Conservation (phyloP, 768 basidiomycete genomes). For the Gautieria morchelliformis region DNA sequence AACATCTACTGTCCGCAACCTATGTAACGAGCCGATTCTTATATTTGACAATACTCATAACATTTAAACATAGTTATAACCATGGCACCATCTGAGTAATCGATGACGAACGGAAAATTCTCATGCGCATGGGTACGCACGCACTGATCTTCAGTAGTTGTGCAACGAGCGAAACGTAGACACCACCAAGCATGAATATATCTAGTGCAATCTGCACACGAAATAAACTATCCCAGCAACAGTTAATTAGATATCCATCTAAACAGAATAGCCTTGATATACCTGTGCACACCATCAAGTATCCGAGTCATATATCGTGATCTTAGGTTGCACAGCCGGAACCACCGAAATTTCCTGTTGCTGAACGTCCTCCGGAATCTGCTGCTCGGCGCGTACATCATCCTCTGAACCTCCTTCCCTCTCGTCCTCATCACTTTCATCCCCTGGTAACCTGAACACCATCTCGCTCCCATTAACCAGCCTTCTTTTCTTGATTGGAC, state of each 20-base stretch:
- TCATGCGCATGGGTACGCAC: too few species aligned
- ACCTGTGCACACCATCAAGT: neutral
- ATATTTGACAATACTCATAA: too few species aligned
- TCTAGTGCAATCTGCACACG: too few species aligned
- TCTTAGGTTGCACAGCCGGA: neutral
- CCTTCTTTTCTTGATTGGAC: constrained; percentile 68
- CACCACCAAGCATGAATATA: too few species aligned
- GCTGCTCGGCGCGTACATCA: neutral
- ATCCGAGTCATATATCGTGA: constrained; percentile 8
- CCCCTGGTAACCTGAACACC: constrained; percentile 43
- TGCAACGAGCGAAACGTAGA: too few species aligned
- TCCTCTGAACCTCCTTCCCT: constrained; percentile 8
- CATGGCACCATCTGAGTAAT: too few species aligned
- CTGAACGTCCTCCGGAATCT: neutral
- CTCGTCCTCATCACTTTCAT: constrained; percentile 33
- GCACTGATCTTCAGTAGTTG: too few species aligned
- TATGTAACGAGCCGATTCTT: too few species aligned
- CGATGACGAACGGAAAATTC: too few species aligned
- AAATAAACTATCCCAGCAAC: too few species aligned
- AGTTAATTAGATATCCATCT: neutral
- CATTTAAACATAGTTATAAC: too few species aligned
- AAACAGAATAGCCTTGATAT: neutral
- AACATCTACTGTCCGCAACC: too few species aligned
- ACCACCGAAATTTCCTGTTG: neutral
- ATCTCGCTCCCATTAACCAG: constrained; percentile 72